phyloP scores from a whole-genome alignment of 2,329 filamentous ascomycete genomes.

The Penicillium expansum region DNA sequence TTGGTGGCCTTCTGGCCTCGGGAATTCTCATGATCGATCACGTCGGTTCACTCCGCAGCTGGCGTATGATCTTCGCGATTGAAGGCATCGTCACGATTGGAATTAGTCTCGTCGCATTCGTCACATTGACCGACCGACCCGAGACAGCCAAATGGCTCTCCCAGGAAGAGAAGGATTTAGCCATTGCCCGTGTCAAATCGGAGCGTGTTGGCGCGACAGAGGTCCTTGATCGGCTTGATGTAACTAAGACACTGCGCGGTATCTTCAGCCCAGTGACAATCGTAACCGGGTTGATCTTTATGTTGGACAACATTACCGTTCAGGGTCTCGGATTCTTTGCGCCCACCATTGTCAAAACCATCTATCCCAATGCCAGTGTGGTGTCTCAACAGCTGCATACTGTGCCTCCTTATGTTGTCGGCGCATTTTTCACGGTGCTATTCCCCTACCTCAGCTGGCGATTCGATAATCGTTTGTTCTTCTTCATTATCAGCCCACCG shows the following conservation, averaged over 20 bases:
- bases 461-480: constrained; percentile 58
- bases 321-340: constrained; percentile 68
- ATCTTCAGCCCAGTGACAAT: constrained; percentile 64
- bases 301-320: constrained; percentile 68
- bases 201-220: constrained; percentile 62
- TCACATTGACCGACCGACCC: constrained; percentile 66
- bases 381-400: constrained; percentile 67
- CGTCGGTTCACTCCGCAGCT: constrained; percentile 57
- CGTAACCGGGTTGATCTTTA: constrained; percentile 57
- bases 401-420: constrained; percentile 68
- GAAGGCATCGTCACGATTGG: constrained; percentile 64
- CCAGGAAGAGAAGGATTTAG: constrained; percentile 64
- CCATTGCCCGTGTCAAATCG: constrained; percentile 65
- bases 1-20: constrained; percentile 64
- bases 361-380: constrained; percentile 59
- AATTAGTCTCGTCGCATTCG: constrained; percentile 59
- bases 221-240: constrained; percentile 63
- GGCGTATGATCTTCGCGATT: constrained; percentile 72
- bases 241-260: constrained; percentile 58
- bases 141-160: constrained; percentile 66
- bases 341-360: constrained; percentile 67
- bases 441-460: constrained; percentile 62
- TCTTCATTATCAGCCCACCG: constrained; percentile 60
- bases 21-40: constrained; percentile 61
- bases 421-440: constrained; percentile 62